Evolutionary conservation across 2,329 filamentous ascomycete species (phyloP).

Genomic region (Colletotrichum salicis): DNA sequence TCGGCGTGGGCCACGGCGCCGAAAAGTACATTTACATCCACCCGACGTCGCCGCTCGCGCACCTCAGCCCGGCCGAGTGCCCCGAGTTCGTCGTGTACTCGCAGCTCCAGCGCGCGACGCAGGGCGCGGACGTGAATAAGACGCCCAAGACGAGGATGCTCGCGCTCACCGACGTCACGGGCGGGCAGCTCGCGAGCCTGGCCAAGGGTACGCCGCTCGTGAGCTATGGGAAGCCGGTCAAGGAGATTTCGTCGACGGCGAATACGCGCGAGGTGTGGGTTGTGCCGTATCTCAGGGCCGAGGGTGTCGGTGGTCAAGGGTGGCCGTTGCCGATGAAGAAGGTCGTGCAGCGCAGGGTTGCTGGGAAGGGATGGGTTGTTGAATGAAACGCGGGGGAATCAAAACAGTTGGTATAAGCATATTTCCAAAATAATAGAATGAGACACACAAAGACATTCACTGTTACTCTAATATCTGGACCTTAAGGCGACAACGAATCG

Average conservation of each 20-base stretch:
- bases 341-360: slow-evolving; percentile 81
- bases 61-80: slow-evolving; percentile 75
- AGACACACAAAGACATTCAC: not conserved
- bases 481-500: not conserved
- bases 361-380: slow-evolving; percentile 79
- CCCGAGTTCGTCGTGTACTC: slow-evolving; percentile 90
- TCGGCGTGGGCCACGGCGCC: slow-evolving; percentile 58
- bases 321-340: slow-evolving; percentile 90
- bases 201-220: slow-evolving; percentile 88
- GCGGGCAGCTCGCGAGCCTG: slow-evolving; percentile 78
- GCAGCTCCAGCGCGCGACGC: slow-evolving; percentile 78
- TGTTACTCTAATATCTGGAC: not conserved
- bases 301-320: slow-evolving; percentile 73
- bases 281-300: slow-evolving; percentile 78
- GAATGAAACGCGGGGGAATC: slow-evolving; percentile 49
- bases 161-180: slow-evolving; percentile 82
- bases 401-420: not conserved
- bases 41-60: slow-evolving; percentile 82
- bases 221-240: slow-evolving; percentile 89
- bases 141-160: slow-evolving; percentile 85
- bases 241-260: slow-evolving; percentile 69
- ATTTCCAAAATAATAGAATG: not conserved
- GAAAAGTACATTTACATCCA: slow-evolving; percentile 86
- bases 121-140: slow-evolving; percentile 63
- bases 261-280: slow-evolving; percentile 81